These are phyloP conservation scores for Alternaria gansuensis DNA, from an alignment of 2,329 filamentous ascomycete species.

Conservation along the genomic window DNA sequence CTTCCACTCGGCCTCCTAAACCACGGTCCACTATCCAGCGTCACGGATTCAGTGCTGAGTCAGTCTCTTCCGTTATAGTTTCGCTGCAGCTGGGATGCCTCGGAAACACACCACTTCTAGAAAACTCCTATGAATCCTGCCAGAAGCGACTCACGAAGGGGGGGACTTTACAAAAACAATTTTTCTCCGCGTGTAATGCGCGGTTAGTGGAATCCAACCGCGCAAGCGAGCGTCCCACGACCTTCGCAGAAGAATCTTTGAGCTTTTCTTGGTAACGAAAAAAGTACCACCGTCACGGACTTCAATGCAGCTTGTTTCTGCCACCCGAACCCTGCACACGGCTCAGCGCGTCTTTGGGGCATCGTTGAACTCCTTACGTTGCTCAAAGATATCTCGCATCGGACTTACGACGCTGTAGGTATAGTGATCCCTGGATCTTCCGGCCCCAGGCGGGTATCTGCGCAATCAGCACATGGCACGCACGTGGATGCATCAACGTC, in stretches of 20 bases:
- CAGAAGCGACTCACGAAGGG: neutral
- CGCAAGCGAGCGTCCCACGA: conserved; percentile 5
- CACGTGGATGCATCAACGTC: conserved; percentile 20
- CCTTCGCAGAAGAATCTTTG: neutral
- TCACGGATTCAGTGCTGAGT: conserved; percentile 25
- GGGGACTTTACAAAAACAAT: conserved; percentile 2
- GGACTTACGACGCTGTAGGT: conserved; percentile 4
- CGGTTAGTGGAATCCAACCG: conserved; percentile 1
- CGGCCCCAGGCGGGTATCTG: conserved; percentile 20
- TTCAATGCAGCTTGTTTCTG: neutral
- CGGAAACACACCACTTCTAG: conserved; percentile 16
- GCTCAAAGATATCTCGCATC: conserved; percentile 4
- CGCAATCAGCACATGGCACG: conserved; percentile 19
- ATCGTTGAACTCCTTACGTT: neutral
- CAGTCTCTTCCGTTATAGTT: conserved; percentile 29
- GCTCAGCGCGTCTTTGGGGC: neutral
- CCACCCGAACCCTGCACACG: neutral
- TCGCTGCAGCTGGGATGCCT: conserved; percentile 23
- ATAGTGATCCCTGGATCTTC: conserved; percentile 14
- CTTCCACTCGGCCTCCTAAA: conserved; percentile 15
- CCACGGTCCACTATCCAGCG: conserved; percentile 20
- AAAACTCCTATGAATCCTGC: conserved; percentile 6
- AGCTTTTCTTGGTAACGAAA: conserved; percentile 5
- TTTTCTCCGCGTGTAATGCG: neutral
- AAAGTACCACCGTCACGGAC: neutral